These are phyloP conservation scores for Pyrenopolyporus hunteri DNA, from an alignment of 495 filamentous ascomycete genomes.

Conservation along the genomic window DNA sequence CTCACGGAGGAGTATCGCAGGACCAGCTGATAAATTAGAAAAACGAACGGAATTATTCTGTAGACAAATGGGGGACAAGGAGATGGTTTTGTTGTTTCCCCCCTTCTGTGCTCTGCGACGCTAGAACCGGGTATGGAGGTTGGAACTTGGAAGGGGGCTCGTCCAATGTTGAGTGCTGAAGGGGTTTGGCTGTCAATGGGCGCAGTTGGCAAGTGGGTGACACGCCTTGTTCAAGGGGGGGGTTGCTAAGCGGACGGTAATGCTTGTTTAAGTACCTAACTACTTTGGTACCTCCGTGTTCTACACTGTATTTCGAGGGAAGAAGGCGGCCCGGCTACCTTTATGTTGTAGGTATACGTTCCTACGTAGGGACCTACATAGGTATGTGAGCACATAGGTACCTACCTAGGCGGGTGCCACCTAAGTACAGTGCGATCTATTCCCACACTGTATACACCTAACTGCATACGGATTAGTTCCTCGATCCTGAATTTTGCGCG, in stretches of 20 bases:
- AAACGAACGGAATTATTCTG: conserved; percentile 30
- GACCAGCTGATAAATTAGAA: neutral
- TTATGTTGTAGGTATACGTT: too few relatives aligned
- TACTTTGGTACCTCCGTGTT: neutral
- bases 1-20: neutral
- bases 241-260: conserved; percentile 18
- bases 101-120: conserved; percentile 32
- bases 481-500: conserved; percentile 36
- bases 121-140: conserved; percentile 27
- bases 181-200: conserved; percentile 23
- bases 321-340: neutral
- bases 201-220: conserved; percentile 24
- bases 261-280: conserved; percentile 13
- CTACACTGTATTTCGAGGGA: conserved; percentile 6
- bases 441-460: conserved; percentile 1
- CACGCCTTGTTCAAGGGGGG: conserved; percentile 20
- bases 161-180: conserved; percentile 35
- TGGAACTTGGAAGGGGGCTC: conserved; percentile 34
- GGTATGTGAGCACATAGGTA: too few relatives aligned
- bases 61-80: conserved; percentile 24
- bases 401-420: too few relatives aligned
- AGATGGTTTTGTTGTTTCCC: conserved; percentile 34
- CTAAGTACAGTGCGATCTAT: conserved; percentile 6
- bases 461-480: conserved; percentile 15
- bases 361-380: too few relatives aligned